Evolutionary conservation across 2,329 filamentous ascomycete genomes (phyloP), one percentile per base, ranked within the genome.

Genomic region (Davidsoniella virescens): DNA sequence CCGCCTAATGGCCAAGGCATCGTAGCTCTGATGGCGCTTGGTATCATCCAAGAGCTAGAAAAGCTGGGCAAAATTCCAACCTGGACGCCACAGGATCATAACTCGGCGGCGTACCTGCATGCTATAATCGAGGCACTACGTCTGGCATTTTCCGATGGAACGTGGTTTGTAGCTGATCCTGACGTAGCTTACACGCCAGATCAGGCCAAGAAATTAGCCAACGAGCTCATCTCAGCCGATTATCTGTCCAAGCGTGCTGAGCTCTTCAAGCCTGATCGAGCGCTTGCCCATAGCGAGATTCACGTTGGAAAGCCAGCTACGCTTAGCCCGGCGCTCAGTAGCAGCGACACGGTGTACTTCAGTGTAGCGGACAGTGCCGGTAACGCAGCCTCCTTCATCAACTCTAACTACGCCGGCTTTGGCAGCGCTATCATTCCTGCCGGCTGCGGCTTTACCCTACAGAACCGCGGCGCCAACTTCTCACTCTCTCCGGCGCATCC

Each of bases 1-100:
- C 88, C 90, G 36, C 92, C 92, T 7, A 96, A 96, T 59, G 88
- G 92, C 0, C 92, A 96, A 65, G 92, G 92, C 1, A 88, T 96
- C 56, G 85, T 96, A 2, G 92, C 92, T 0, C 69, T 96, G 29
- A 94, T 96, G 82, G 85, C 92, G 0, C 70, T 98, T 0, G 92
- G 92, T 1, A 94, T 96, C 56, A 70, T 98, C 45, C 81, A 95
- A 62, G 80, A 88, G 61, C 73, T 96, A 1, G 86, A 94, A 64
- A 76, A 78, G 53, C 69, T 73, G 14, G 82, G 82, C 38, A 78
- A 78, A 58, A 87, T 96, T 53, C 79, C 82, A 0, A 73, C 70
- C 1, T 94, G 92, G 64, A 65, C 63, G 0, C 64, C 74, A 1
- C 66, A 71, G 2, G 82, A 94, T 58, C 87, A 94, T 69, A 96